Base-by-base conservation (phyloP, 164 flowering plant genomes). In the Kalanchoe fedtschenkoi region DNA sequence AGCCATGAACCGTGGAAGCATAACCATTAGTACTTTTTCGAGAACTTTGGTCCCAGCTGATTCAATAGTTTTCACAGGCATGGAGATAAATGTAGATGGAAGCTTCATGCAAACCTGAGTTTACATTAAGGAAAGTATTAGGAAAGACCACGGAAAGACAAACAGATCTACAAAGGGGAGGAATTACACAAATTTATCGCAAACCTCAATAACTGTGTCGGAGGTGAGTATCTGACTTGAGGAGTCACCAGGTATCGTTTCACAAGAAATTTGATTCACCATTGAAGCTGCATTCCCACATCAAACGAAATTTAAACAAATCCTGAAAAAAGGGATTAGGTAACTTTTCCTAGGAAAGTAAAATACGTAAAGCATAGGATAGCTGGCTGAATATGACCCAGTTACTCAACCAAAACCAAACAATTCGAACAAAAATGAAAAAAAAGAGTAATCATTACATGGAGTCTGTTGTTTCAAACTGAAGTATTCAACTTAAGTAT, bases 201-300 rank as follows among this genome's bases (percentile, higher is more conserved):
- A 56, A 44, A 78, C 98, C 98, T 89, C 95, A 71, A 89, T 92
- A 39, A 78, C 71, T 19, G 98, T 76, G 69, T 89, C 88, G 33
- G 98, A 87, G 34, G 81, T 82, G 64, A 92, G 91, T 63, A 75
- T 75, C 70, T 84, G 88, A 28, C 64, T 39, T 9, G 70, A 69
- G 33, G 86, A 79, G 72, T 77, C 72, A 37, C 69, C 71, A 63
- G 26, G 58, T 15, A 33, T 62, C 61, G 61, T 65, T 60, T 67
- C 78, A 69, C 87, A 89, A 41, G 96, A 87, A 65, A 92, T 78
- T 37, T 42, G 76, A 67, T 92, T 92, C 83, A 79, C 91, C 98
- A 92, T 92, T 35, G 79, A 83, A 89, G 98, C 98, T 92, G 95
- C 89, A 86, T 83, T 79, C 79, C 86, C 79, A 89, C 59, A 84